These are phyloP conservation scores for Flaveria robusta DNA, from an alignment of 129 eudicot species.

Conservation along the genomic window DNA sequence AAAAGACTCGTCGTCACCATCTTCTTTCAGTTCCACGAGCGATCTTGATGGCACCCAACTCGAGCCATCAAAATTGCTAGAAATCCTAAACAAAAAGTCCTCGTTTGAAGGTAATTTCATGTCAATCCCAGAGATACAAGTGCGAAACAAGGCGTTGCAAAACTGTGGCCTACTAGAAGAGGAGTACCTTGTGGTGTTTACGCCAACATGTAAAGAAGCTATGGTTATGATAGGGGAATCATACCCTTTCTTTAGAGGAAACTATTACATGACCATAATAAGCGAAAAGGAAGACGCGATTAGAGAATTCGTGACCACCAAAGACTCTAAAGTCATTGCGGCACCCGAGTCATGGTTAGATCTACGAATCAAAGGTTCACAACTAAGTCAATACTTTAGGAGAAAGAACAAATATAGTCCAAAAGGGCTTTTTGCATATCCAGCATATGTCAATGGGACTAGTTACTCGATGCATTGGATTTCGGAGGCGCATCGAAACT, in stretches of 20 bases:
- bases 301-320: constrained; percentile 48
- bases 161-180: constrained; percentile 64
- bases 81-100: constrained; percentile 52
- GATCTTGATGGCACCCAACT: constrained; percentile 59
- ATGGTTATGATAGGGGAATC: constrained; percentile 82
- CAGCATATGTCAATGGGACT: constrained; percentile 58
- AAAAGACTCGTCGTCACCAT: constrained; percentile 55
- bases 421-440: constrained; percentile 77
- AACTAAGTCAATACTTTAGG: constrained; percentile 76
- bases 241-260: constrained; percentile 76
- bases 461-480: constrained; percentile 88
- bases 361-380: constrained; percentile 82
- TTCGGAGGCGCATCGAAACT: constrained; percentile 75
- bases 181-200: constrained; percentile 60
- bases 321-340: constrained; percentile 63
- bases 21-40: constrained; percentile 43
- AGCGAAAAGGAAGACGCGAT: constrained; percentile 54
- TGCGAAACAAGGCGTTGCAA: constrained; percentile 61
- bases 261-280: constrained; percentile 66
- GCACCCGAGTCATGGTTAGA: constrained; percentile 85
- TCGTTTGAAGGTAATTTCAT: constrained; percentile 75
- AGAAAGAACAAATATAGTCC: constrained; percentile 67
- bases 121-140: constrained; percentile 83
- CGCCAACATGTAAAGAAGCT: constrained; percentile 57
- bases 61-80: constrained; percentile 68